Conservation (phyloP, 371 early-diverging fungal species). For the Lichtheimia corymbifera region DNA sequence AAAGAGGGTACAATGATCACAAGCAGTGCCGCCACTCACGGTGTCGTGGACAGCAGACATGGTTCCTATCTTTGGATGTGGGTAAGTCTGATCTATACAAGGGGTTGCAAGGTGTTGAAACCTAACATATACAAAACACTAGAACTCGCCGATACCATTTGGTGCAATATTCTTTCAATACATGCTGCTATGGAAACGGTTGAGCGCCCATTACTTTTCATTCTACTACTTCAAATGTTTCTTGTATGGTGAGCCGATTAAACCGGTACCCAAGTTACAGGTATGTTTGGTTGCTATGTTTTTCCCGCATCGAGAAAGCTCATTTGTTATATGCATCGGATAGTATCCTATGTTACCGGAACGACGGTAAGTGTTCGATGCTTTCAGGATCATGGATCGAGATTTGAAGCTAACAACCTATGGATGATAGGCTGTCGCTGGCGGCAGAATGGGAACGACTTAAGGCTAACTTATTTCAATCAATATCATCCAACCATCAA, state of each 20-base stretch:
- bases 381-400: not conserved
- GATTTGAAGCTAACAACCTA: not conserved
- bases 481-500: not conserved
- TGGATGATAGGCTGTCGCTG: not conserved
- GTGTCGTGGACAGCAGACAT: slow-evolving; percentile 2
- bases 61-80: slow-evolving; percentile 43
- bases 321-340: slow-evolving; percentile 2
- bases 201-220: slow-evolving; percentile 64
- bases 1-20: not conserved
- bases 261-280: slow-evolving; percentile 61
- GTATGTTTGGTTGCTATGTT: slow-evolving; percentile 19
- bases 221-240: slow-evolving; percentile 56
- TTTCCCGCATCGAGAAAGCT: slow-evolving; percentile 3
- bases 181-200: slow-evolving; percentile 59
- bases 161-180: slow-evolving; percentile 66
- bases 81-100: slow-evolving; percentile 13
- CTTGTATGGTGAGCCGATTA: slow-evolving; percentile 62
- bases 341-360: slow-evolving; percentile 65
- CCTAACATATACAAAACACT: not conserved
- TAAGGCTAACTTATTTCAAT: not conserved
- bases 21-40: slow-evolving; percentile 3
- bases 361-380: slow-evolving; percentile 36
- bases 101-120: not conserved
- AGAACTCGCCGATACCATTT: slow-evolving; percentile 62
- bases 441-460: not conserved